phyloP scores from a whole-genome alignment of 371 early-diverging fungal genomes.

The Zancudomyces culisetae region DNA sequence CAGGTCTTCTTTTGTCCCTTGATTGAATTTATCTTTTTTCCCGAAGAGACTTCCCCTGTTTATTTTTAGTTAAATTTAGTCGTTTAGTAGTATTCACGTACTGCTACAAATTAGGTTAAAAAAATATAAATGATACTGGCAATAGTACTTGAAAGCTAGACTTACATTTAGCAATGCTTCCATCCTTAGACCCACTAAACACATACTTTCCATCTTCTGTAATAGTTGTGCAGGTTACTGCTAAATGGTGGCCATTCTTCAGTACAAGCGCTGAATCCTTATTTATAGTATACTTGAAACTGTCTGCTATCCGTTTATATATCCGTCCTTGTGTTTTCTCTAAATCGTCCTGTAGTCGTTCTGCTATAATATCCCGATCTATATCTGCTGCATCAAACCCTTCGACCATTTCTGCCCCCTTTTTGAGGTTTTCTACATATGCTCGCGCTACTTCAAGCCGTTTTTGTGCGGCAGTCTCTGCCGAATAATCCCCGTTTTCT shows the following conservation, averaged over 20 bases:
- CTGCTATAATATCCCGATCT: constrained; percentile 80
- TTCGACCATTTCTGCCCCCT: constrained; percentile 24
- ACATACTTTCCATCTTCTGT: constrained; percentile 42
- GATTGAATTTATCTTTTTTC: constrained; percentile 17
- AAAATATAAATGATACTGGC: neutral
- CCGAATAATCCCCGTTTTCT: constrained; percentile 18
- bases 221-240: constrained; percentile 61
- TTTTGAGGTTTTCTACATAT: constrained; percentile 59
- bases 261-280: constrained; percentile 15
- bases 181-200: constrained; percentile 81
- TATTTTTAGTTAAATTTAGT: constrained; percentile 3
- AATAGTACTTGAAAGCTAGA: constrained; percentile 4
- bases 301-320: constrained; percentile 14
- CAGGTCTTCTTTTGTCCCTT: constrained; percentile 7
- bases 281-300: constrained; percentile 26
- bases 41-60: constrained; percentile 37
- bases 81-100: neutral
- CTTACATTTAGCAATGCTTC: constrained; percentile 67
- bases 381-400: constrained; percentile 83
- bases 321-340: constrained; percentile 12
- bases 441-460: constrained; percentile 77
- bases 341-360: constrained; percentile 64
- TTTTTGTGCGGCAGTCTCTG: constrained; percentile 79
- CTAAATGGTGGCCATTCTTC: constrained; percentile 43
- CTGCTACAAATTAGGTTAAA: neutral